Conservation (phyloP, 208 protist genomes). For the Crithidia mellificae region DNA sequence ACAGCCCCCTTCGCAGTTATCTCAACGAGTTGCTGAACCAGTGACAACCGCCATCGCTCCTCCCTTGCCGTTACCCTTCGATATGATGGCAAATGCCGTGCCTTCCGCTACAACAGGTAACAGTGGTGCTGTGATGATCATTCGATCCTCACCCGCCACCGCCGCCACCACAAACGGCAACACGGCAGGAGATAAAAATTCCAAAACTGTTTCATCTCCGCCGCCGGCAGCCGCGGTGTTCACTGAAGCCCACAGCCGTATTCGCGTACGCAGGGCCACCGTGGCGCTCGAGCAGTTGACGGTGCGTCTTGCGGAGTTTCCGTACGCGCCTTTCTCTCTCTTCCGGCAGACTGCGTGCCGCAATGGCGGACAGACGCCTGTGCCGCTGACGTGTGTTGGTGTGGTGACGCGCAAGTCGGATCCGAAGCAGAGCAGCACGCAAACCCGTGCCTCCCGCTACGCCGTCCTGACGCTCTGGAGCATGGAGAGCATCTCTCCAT, state of each 20-base stretch:
- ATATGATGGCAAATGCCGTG: neutral
- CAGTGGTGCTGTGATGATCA: conserved; percentile 17
- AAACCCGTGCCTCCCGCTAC: conserved; percentile 32
- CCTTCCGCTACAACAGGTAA: neutral
- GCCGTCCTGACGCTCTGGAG: conserved; percentile 70
- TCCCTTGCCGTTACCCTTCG: neutral
- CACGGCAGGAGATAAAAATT: no score
- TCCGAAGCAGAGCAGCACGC: conserved; percentile 50
- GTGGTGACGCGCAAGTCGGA: conserved; percentile 66
- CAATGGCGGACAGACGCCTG: conserved; percentile 8
- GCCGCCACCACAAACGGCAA: neutral
- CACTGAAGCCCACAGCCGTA: conserved; percentile 39
- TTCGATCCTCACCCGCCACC: neutral
- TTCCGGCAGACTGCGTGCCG: conserved; percentile 17
- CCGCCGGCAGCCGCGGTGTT: conserved; percentile 19
- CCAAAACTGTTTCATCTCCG: no score
- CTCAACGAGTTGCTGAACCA: no score
- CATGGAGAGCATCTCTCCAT: conserved; percentile 55
- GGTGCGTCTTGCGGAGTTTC: conserved; percentile 56
- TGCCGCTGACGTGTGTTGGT: conserved; percentile 54
- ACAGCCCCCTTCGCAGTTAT: no score
- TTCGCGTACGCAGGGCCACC: conserved; percentile 63
- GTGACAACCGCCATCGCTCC: neutral
- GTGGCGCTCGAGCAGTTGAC: conserved; percentile 59
- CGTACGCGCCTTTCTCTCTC: conserved; percentile 48